phyloP scores from a whole-genome alignment of 2,329 filamentous ascomycete species.

The Dryadomyces quercivorus region DNA sequence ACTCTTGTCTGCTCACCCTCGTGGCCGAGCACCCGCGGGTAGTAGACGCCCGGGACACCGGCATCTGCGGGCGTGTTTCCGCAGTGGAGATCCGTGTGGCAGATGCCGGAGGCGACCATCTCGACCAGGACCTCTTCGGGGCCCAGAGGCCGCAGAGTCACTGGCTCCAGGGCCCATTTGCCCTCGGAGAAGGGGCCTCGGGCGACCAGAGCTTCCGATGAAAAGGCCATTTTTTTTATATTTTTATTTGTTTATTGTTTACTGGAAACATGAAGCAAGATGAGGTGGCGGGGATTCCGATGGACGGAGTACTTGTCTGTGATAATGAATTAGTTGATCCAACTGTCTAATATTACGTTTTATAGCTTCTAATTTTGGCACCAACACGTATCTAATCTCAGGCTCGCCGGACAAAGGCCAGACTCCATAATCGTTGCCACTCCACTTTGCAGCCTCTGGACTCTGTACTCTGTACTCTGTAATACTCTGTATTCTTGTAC shows the following conservation, averaged over 20 bases:
- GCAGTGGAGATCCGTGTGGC: conserved; percentile 14
- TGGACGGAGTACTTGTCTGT: too few species aligned
- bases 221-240: neutral
- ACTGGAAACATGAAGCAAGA: too few species aligned
- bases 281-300: too few species aligned
- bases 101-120: conserved; percentile 16
- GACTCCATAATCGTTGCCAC: neutral
- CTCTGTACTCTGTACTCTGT: neutral
- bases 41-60: conserved; percentile 12
- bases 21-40: conserved; percentile 38
- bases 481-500: neutral
- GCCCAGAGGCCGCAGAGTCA: neutral
- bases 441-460: neutral
- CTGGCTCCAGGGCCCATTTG: conserved; percentile 1
- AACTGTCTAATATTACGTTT: neutral
- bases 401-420: neutral
- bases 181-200: conserved; percentile 2
- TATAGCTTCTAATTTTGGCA: neutral
- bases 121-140: conserved; percentile 16
- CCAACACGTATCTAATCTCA: neutral
- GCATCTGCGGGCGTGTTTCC: conserved; percentile 1
- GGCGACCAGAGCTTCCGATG: conserved; percentile 1
- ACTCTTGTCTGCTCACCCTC: conserved; percentile 22
- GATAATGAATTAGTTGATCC: too few species aligned
- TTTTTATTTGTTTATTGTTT: too few species aligned